phyloP scores from a whole-genome alignment of 352 stramenopile species.

The Phytopythium montanum region DNA sequence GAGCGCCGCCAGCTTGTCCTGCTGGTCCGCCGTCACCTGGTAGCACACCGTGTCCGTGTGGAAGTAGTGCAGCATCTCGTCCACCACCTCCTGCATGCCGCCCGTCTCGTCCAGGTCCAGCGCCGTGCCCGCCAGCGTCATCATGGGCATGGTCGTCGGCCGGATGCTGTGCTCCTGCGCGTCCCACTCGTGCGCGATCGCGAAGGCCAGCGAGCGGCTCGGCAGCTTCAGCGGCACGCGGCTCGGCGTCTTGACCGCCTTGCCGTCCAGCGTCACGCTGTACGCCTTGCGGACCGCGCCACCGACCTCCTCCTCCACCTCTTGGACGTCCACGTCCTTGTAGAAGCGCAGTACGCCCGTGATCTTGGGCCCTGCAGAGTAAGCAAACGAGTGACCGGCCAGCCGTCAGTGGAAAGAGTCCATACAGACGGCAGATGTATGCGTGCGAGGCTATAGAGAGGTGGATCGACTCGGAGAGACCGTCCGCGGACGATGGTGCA shows the following conservation, averaged over 20 bases:
- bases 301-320: constrained; percentile 33
- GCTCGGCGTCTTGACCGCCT: constrained; percentile 74
- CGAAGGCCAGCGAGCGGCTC: constrained; percentile 60
- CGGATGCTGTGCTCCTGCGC: constrained; percentile 71
- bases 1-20: constrained; percentile 73
- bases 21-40: constrained; percentile 61
- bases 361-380: constrained; percentile 61
- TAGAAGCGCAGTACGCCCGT: constrained; percentile 80
- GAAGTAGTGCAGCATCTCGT: constrained; percentile 86
- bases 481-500: background rate
- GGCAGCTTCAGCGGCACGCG: constrained; percentile 61
- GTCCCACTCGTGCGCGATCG: constrained; percentile 84
- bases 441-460: background rate
- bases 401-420: background rate
- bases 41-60: constrained; percentile 82
- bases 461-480: background rate
- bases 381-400: background rate
- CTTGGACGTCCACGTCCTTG: constrained; percentile 69
- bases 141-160: constrained; percentile 83
- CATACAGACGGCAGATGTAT: background rate
- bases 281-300: constrained; percentile 25
- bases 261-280: constrained; percentile 77
- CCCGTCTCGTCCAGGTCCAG: constrained; percentile 62
- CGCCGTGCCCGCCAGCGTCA: constrained; percentile 80
- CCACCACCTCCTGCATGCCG: constrained; percentile 50